Base-by-base conservation (phyloP, 768 basidiomycete genomes). In the Pleurotus tuoliensis region DNA sequence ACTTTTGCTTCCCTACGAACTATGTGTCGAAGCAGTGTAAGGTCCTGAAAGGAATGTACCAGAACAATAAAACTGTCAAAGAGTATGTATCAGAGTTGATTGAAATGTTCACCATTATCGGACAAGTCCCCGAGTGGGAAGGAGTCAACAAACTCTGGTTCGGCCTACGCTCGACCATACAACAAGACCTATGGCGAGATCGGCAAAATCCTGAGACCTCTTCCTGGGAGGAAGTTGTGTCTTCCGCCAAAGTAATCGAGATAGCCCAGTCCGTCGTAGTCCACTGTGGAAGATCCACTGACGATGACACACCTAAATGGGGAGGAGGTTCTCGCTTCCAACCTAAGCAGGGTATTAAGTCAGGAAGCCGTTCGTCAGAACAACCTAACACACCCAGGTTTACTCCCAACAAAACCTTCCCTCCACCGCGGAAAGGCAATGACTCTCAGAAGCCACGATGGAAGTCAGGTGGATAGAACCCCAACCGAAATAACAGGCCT, bases 1-100 rank as follows among this genome's bases (percentile, higher is more conserved):
- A 74, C 18, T 71, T 71, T 22, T 73, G 74, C 27, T 76, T 76
- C 61, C 73, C 73, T 0, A 47, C 65, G 0, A 61, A 71, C 38
- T 74, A 51, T 13, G 20, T 51, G n/a, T n/a, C 49, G 5, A 51
- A 51, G 22, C 13, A n/a, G 37, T 30, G 64, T 0, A 57, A 67
- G 16, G 58, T 78, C 0, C 43, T 60, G 0, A 37, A 47, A 0
- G 59, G 55, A 5, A 54, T 44, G 1, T 75, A 78, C 47, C 56
- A 63, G 1, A 48, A 65, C 39, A 64, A 61, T 37, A 64, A 62
- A 8, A 63, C 60, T 0, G 70, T 78, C 0, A 56, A 63, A 0
- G 67, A 71, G 5, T 78, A 68, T 56, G 62, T 68, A 2, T 67
- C 68, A 40, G 68, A 75, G 41, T 48, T 78, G 0, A 65, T 71